phyloP scores from a whole-genome alignment of 108 stramenopile species.

The Skeletonema marinoi region DNA sequence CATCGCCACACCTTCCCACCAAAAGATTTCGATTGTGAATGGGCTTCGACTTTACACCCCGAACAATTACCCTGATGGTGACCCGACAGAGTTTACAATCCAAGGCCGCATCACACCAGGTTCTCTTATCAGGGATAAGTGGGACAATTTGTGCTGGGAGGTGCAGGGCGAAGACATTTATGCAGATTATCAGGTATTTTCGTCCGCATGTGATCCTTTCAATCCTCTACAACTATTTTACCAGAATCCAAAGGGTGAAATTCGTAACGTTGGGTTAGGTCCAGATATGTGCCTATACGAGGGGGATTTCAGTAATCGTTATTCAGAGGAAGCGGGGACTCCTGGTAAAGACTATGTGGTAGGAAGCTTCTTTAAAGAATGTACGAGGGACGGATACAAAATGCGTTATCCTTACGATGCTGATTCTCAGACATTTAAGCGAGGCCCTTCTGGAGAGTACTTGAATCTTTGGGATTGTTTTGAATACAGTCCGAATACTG shows the following conservation, averaged over 20 bases:
- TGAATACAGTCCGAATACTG: neutral
- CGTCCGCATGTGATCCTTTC: neutral
- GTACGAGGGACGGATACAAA: no score
- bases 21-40: slow-evolving; percentile 7
- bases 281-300: no score
- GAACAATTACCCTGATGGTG: slow-evolving; percentile 3
- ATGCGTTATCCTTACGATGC: neutral
- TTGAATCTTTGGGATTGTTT: no score
- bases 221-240: slow-evolving; percentile 3
- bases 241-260: neutral
- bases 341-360: no score
- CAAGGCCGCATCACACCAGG: neutral
- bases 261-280: neutral
- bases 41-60: slow-evolving; percentile 16
- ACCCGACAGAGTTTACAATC: slow-evolving; percentile 10
- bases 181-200: no score
- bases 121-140: slow-evolving; percentile 1
- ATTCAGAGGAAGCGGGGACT: no score
- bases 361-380: no score
- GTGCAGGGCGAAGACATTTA: neutral
- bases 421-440: neutral
- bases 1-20: neutral
- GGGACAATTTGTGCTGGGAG: slow-evolving; percentile 8
- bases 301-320: no score
- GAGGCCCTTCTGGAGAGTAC: no score